Evolutionary conservation across 225 moss, liverwort and hornwort species (phyloP).

Genomic region (Neckera pumila): DNA sequence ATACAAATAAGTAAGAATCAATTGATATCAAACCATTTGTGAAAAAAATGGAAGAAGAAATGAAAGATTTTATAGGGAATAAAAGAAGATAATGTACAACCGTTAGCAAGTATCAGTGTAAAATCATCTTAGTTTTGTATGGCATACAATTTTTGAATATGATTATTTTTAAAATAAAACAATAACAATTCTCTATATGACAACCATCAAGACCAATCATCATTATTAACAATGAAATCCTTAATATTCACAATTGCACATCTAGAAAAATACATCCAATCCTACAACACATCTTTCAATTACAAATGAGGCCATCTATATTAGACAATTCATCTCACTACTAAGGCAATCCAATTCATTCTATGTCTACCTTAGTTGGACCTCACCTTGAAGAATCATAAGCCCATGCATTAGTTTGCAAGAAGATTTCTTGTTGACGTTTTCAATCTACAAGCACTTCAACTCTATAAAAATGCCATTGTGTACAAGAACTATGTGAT

Average conservation of each 20-base stretch:
- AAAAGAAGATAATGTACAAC: background rate
- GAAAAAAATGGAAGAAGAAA: background rate
- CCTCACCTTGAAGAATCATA: background rate
- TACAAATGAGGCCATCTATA: background rate
- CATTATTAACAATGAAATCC: background rate
- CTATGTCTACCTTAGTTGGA: background rate
- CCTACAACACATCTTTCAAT: background rate
- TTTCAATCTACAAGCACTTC: no score
- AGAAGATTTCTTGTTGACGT: no score
- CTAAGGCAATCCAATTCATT: background rate
- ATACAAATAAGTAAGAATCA: background rate
- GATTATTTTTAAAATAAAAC: no score
- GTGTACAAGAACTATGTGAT: background rate
- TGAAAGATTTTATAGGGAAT: background rate
- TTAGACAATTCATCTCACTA: no score
- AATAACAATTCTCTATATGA: background rate
- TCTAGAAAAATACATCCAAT: background rate
- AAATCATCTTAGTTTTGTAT: background rate
- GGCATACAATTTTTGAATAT: background rate
- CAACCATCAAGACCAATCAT: background rate
- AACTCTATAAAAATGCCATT: background rate
- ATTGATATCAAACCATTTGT: background rate
- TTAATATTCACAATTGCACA: accelerated
- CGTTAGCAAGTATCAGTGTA: background rate
- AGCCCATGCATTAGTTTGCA: background rate